Evolutionary conservation across 768 basidiomycete species (phyloP), one percentile per base, ranked within the genome.

Genomic region (Russula foetens): DNA sequence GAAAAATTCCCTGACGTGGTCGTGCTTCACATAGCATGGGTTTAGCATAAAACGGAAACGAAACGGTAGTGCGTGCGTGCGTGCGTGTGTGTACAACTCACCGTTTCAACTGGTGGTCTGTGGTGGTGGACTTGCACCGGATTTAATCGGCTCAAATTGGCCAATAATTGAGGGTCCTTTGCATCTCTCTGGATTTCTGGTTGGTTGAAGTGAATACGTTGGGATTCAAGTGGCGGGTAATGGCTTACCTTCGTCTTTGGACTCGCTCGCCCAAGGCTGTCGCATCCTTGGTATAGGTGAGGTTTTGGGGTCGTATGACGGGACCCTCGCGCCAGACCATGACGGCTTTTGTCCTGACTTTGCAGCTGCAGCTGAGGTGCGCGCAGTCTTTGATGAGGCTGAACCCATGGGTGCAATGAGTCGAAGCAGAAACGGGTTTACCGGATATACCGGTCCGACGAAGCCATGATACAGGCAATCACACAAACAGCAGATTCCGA

Each of bases 41-140:
- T n/a, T 35, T 35, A 12, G 35, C 11, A 35, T 35, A 35, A 12
- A 41, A 3, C 15, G 3, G 39, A n/a, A n/a, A n/a, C n/a, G 39
- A 56, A 33, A 53, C 9, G 31, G 9, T 33, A 6, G 46, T 15
- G 24, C 14, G 23, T 26, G 23, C 15, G 26, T 14, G 14, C 15
- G 7, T 7, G 15, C n/a, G n/a, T n/a, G n/a, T n/a, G 47, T 19
- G 15, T 24, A 29, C 12, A 7, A 66, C 78, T 67, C 68, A 84
- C 86, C 23, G 79, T 72, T 63, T 71, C 77, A 53, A 81, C 65
- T 7, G 76, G 70, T 59, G 76, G 74, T 78, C 80, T 81, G 68
- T 79, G 80, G 66, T 86, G 84, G 66, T 89, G 82, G 14, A 92
- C 88, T 33, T 74, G 76, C 24, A 91, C 90, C 14, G 81, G 83